Evolutionary conservation across 2,329 filamentous ascomycete genomes (phyloP), one percentile per base, ranked within the genome.

Genomic region (Fusarium sp.): DNA sequence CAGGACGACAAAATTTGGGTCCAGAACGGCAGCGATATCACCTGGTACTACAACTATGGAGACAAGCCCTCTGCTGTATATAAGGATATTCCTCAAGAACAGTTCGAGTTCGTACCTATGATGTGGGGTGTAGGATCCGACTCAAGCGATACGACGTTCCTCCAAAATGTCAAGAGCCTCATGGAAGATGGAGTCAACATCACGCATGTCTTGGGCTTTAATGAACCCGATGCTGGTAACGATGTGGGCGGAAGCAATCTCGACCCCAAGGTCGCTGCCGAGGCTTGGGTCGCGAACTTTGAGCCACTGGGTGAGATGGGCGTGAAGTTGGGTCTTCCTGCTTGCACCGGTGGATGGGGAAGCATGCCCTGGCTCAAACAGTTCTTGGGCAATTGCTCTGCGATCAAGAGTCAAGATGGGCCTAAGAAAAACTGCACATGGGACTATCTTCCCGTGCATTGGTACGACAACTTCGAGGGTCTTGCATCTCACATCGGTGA

Each of bases 41-140:
- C 90, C 6, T 96, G 94, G 94, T 96, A 96, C 85, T 96, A 96
- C 87, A 96, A 95, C 84, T 96, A 95, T 81, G 82, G 83, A 32
- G 78, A 85, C 25, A 79, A 81, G 7, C 92, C 93, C 3, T 89
- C 90, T 1, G 70, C 85, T 0, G 83, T 83, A 46, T 91, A 87
- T 78, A 73, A 81, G 44, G 81, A 85, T 56, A 77, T 85, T 35
- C 75, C 86, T 0, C 88, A 91, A 75, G 83, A 85, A 19, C 81
- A 86, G 19, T 89, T 96, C 75, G 87, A 93, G 80, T 96, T 94
- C 81, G 90, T 96, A 3, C 93, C 94, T 57, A 94, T 95, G 93
- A 88, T 95, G 67, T 96, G 92, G 91, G 92, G 92, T 37, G 84
- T 88, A 15, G 83, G 85, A 7, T 67, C 81, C 18, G 79, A 86